Base-by-base conservation (phyloP, 495 filamentous ascomycete species). In the Penicillium goetzii region DNA sequence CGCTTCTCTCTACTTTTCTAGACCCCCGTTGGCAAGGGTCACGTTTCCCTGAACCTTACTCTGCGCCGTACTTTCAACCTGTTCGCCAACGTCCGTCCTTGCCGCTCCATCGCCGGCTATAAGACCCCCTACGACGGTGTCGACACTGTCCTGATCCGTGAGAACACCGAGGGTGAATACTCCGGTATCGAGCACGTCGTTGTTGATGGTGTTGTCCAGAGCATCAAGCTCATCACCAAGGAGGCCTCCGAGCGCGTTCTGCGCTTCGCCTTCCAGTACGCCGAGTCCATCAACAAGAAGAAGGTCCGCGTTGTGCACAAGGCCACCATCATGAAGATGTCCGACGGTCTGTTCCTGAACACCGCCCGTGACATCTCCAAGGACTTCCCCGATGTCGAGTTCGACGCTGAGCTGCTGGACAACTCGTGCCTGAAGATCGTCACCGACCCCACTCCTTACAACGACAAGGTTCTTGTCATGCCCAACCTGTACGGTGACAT, bases 321-420 rank as follows among this genome's bases (percentile, higher is more conserved):
- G 87, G 95, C 94, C 72, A 99, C 96, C 72, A 99, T 98, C 84
- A 98, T 98, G 95, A 99, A 99, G 89, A 98, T 98, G 96, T 90
- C 86, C 78, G 95, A 99, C 79, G 95, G 95, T 80, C 90, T 99
- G 54, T 99, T 99, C 89, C 84, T 98, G 61, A 89, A 85, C 78
- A 89, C 86, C 57, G 96, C 92, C 68, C 81, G 88, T 34, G 84
- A 92, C 28, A 83, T 99, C 72, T 81, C 91, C 76, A 93, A 97
- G 87, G 92, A 97, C 68, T 98, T 91, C 87, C 93, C 96, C 62
- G 83, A 89, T 56, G 86, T 98, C 69, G 88, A 97, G 76, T 98
- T 98, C 79, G 93, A 98, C 70, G 90, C 91, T 67, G 96, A 98
- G 83, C 84, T 99, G 64, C 88, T 99, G 66, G 95, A 99, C 86